phyloP scores from a whole-genome alignment of 345 rosid genomes.

The Camelina hispida region DNA sequence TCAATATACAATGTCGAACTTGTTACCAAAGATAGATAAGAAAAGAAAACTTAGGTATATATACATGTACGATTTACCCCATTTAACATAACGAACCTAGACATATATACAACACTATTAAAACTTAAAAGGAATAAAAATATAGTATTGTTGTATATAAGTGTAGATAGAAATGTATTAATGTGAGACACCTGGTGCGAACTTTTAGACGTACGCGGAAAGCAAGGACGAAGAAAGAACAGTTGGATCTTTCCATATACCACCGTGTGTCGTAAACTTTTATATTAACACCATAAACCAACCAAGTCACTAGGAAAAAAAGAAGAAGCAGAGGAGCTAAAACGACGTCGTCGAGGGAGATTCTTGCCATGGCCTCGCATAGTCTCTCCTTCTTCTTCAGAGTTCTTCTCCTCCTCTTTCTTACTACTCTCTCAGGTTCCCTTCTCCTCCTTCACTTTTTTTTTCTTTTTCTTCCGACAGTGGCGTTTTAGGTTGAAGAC shows the following conservation, averaged over 20 bases:
- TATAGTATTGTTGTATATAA: background rate
- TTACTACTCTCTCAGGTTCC: slow-evolving; percentile 59
- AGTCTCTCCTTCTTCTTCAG: slow-evolving; percentile 41
- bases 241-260: slow-evolving; percentile 24
- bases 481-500: background rate
- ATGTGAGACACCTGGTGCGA: slow-evolving; percentile 20
- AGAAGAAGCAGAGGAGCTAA: slow-evolving; percentile 3
- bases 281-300: background rate
- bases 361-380: slow-evolving; percentile 38
- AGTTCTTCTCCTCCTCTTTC: slow-evolving; percentile 48
- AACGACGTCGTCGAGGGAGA: slow-evolving; percentile 36
- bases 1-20: background rate
- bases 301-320: background rate
- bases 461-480: background rate
- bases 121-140: background rate
- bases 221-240: background rate
- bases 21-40: background rate
- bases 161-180: background rate
- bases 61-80: background rate
- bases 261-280: background rate
- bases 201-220: slow-evolving; percentile 31
- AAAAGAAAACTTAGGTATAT: too few species aligned
- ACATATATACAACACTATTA: background rate
- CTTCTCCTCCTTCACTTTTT: background rate
- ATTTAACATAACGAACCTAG: background rate